These are phyloP conservation scores for Penicillium sp. DNA, from an alignment of 2,329 filamentous ascomycete genomes.

Conservation along the genomic window DNA sequence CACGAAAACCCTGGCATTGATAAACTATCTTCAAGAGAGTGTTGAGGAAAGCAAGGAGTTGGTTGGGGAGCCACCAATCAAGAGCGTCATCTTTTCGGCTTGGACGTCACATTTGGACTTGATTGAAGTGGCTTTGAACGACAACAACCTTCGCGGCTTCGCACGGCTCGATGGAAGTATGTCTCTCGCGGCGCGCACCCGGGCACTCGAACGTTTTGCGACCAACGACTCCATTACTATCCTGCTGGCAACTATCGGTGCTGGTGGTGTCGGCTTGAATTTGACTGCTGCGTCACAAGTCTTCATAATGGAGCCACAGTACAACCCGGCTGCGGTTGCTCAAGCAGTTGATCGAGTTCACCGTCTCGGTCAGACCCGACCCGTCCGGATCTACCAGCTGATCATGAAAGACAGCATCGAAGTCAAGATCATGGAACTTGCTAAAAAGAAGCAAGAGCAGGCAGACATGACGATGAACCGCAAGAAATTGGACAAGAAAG, in stretches of 20 bases:
- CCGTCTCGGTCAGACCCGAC: constrained; percentile 83
- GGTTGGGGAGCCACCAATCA: constrained; percentile 73
- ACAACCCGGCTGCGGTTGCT: constrained; percentile 91
- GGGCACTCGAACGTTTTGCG: constrained; percentile 76
- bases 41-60: constrained; percentile 56
- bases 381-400: constrained; percentile 82
- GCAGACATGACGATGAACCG: constrained; percentile 83
- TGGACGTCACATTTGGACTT: constrained; percentile 95
- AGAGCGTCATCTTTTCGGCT: constrained; percentile 92
- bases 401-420: constrained; percentile 92
- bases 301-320: constrained; percentile 98
- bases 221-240: constrained; percentile 71
- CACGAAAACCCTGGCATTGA: constrained; percentile 83
- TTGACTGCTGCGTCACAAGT: constrained; percentile 82
- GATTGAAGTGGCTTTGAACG: constrained; percentile 77
- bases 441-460: constrained; percentile 89
- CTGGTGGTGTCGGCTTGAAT: constrained; percentile 89
- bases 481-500: constrained; percentile 59
- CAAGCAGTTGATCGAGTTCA: constrained; percentile 95
- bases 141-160: constrained; percentile 59
- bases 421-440: constrained; percentile 86
- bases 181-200: constrained; percentile 71
- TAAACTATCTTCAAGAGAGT: constrained; percentile 71
- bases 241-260: constrained; percentile 88
- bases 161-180: constrained; percentile 88